Evolutionary conservation across 108 stramenopile genomes (phyloP).

Genomic region (Nitzschia palea): DNA sequence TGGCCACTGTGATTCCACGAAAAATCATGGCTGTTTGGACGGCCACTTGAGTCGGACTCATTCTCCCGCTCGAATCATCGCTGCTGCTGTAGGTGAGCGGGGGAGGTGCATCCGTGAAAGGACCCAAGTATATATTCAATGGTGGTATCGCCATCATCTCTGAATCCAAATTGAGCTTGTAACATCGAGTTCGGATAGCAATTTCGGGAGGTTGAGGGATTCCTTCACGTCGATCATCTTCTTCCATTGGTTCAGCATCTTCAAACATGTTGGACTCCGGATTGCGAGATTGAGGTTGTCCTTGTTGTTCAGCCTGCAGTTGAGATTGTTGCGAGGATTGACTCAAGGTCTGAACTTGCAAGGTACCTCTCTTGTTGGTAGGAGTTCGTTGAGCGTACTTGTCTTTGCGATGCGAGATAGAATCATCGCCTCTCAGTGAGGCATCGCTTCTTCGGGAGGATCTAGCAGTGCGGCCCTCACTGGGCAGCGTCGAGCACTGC

Average conservation of each 20-base stretch:
- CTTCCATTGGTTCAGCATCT: conserved; percentile 40
- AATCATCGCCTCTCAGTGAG: conserved; percentile 3
- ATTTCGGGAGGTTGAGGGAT: conserved; percentile 46
- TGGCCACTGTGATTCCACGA: conserved; percentile 76
- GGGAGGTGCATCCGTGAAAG: conserved; percentile 44
- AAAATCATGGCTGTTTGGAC: conserved; percentile 82
- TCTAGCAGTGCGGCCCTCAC: conserved; percentile 37
- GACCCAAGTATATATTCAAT: conserved; percentile 31
- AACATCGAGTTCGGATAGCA: conserved; percentile 64
- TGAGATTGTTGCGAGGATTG: conserved; percentile 9
- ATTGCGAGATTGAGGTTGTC: conserved; percentile 25
- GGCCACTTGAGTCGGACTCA: conserved; percentile 50
- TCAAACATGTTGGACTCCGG: conserved; percentile 4
- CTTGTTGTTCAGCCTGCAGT: conserved; percentile 1
- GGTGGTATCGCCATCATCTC: conserved; percentile 30
- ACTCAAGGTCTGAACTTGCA: conserved; percentile 21
- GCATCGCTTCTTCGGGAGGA: conserved; percentile 15
- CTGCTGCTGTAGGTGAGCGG: conserved; percentile 46
- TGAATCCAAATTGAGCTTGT: conserved; percentile 77
- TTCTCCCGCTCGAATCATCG: conserved; percentile 42
- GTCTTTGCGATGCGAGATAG: conserved; percentile 9
- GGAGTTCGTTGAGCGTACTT: conserved; percentile 5
- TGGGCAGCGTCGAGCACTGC: conserved; percentile 71
- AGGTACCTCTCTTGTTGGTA: conserved; percentile 2
- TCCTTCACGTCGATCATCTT: conserved; percentile 38